Conservation (phyloP, 1,284 basidiomycete genomes). For the Microbotryum violaceum region DNA sequence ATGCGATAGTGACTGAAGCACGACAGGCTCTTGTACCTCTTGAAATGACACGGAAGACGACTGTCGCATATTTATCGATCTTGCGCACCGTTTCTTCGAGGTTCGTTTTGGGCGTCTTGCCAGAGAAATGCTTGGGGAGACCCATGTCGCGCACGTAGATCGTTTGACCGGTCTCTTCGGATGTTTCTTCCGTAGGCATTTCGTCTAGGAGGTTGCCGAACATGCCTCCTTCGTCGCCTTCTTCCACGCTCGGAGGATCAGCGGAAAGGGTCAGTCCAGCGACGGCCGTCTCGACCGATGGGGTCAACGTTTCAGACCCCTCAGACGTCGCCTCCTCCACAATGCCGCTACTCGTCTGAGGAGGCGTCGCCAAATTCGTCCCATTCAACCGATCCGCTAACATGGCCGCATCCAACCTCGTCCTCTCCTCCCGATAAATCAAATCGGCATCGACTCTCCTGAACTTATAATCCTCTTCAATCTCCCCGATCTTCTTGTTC, state of each 20-base stretch:
- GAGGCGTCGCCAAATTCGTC: constrained; percentile 5
- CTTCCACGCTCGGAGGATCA: constrained; percentile 2
- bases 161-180: constrained; percentile 47
- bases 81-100: constrained; percentile 56
- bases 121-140: constrained; percentile 71
- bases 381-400: constrained; percentile 53
- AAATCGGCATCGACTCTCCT: constrained; percentile 51
- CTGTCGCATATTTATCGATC: constrained; percentile 62
- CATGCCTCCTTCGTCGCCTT: constrained; percentile 44
- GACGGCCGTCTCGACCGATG: background rate
- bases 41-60: constrained; percentile 59
- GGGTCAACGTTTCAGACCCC: background rate
- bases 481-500: constrained; percentile 47
- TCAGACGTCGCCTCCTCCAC: background rate
- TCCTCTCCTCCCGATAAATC: constrained; percentile 53
- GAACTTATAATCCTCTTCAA: constrained; percentile 28
- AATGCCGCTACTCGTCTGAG: background rate
- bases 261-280: background rate
- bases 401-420: constrained; percentile 49
- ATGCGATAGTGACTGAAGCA: constrained; percentile 61
- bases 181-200: constrained; percentile 48
- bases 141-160: constrained; percentile 65
- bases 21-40: constrained; percentile 62
- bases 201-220: constrained; percentile 70
- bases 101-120: constrained; percentile 58